Base-by-base conservation (phyloP, 2,329 filamentous ascomycete species). In the Esteya vermicola region DNA sequence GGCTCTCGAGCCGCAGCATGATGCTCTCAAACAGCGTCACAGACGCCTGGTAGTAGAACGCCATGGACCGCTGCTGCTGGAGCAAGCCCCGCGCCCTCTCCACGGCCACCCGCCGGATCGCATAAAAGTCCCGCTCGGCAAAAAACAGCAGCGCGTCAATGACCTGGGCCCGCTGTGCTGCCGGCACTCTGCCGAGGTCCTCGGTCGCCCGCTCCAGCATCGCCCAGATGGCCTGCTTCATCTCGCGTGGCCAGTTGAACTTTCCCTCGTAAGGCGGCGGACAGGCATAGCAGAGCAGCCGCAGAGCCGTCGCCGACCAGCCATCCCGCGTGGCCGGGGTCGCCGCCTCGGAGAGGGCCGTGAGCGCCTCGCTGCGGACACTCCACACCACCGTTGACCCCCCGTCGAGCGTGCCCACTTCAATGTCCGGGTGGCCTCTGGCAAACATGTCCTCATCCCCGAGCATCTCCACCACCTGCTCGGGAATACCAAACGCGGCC, bases 191-290 rank as follows among this genome's bases (percentile, higher is more conserved):
- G 20, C 47, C 45, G 6, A 33, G 6, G 7, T 45, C 47, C 2
- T 40, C 42, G 5, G 40, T 40, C 0, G 44, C 33, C 2, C 40
- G 47, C 3, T 56, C 45, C 0, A 58, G 36, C 2, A 58, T 39
- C 0, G 33, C 36, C 55, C 55, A 58, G 12, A 55, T 46, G 1
- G 47, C 42, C 0, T 47, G 18, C n/a, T 33, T 34, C 2, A 14
- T 1, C 8, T 27, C 3, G 2, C 9, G 41, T 14, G 51, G 56
- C 56, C 56, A 58, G 13, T 47, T 45, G 3, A 45, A 46, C 18
- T 56, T 55, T 7, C 56, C 56, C 34, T 57, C 55, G 12, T 52
- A 57, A 25, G 52, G 54, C 4, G 52, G 55, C 4, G 56, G 56
- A 10, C 51, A 54, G 2, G 48, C 45, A 33, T 54, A 57, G 19